Conservation (phyloP, 2,329 filamentous ascomycete species). For the Penicillium griseofulvum region DNA sequence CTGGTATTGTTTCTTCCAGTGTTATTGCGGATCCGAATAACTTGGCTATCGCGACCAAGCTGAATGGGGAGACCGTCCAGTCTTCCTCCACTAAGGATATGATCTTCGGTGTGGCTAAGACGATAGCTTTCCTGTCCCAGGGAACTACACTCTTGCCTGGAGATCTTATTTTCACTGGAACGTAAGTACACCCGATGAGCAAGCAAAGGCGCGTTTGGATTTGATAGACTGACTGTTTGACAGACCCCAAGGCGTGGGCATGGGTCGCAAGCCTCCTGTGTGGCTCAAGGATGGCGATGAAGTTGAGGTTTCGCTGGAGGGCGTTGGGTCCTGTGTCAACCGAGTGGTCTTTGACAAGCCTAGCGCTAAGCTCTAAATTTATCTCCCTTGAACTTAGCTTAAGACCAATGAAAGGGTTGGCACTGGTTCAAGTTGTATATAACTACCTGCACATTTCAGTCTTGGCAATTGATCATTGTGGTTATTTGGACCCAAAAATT, state of each 20-base stretch:
- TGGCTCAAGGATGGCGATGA: slow-evolving; percentile 70
- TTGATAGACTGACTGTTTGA: slow-evolving; percentile 52
- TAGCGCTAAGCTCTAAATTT: slow-evolving; percentile 35
- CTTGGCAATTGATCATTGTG: not conserved
- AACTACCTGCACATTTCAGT: not conserved
- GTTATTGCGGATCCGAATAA: slow-evolving; percentile 46
- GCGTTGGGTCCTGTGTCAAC: slow-evolving; percentile 58
- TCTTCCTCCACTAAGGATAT: slow-evolving; percentile 50
- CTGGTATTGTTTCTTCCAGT: slow-evolving; percentile 62
- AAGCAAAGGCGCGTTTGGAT: not conserved
- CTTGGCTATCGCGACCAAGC: slow-evolving; percentile 45
- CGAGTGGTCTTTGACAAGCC: slow-evolving; percentile 44
- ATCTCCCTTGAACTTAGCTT: not conserved
- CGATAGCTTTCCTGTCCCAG: slow-evolving; percentile 49
- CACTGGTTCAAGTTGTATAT: not conserved
- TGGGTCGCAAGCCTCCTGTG: slow-evolving; percentile 64
- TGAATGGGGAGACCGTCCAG: slow-evolving; percentile 52
- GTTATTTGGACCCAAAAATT: not conserved
- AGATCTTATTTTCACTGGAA: slow-evolving; percentile 46
- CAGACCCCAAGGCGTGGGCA: slow-evolving; percentile 67
- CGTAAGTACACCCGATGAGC: slow-evolving; percentile 33
- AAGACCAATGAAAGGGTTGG: not conserved
- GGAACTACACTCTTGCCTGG: slow-evolving; percentile 42
- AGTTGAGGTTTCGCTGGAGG: slow-evolving; percentile 66
- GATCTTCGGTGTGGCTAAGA: slow-evolving; percentile 48